Conservation (phyloP, 306 rosid genomes). For the Albizia julibrissin region DNA sequence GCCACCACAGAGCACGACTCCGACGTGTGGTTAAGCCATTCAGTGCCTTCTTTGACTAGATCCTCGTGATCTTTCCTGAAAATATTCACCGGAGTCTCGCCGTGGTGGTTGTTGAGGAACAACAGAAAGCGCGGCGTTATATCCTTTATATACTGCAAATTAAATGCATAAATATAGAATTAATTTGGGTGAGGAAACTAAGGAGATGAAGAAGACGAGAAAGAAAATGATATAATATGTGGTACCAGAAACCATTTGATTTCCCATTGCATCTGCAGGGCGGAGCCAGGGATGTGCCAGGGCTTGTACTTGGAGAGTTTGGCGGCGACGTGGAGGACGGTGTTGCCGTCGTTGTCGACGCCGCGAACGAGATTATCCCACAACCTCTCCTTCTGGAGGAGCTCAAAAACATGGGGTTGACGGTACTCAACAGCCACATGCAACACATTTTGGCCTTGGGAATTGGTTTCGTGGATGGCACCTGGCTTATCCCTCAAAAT, state of each 20-base stretch:
- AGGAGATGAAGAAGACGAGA: not conserved
- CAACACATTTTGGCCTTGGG: conserved; percentile 36
- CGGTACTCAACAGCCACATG: conserved; percentile 33
- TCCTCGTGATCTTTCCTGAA: conserved; percentile 18
- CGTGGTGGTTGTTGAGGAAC: not conserved
- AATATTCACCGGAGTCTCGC: conserved; percentile 23
- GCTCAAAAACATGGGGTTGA: conserved; percentile 30
- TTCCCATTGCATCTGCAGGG: conserved; percentile 53
- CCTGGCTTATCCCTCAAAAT: conserved; percentile 5
- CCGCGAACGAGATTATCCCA: not conserved
- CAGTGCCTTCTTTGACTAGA: not conserved
- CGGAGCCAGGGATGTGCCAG: conserved; percentile 44
- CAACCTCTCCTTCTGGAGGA: not conserved
- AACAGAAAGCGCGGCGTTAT: conserved; percentile 28
- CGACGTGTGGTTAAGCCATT: conserved; percentile 41
- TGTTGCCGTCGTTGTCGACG: not conserved
- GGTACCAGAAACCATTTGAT: conserved; percentile 51
- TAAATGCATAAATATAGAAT: too few relatives aligned
- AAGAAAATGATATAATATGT: not conserved
- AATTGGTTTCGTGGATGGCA: conserved; percentile 33
- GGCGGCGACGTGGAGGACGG: conserved; percentile 12
- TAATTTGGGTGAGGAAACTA: not conserved
- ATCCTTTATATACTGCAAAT: conserved; percentile 34
- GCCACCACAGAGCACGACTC: conserved; percentile 51
- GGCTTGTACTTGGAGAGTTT: conserved; percentile 9